Evolutionary conservation across 495 filamentous ascomycete species (phyloP), one percentile per base, ranked within the genome.

Genomic region (Lichina pygmaea): DNA sequence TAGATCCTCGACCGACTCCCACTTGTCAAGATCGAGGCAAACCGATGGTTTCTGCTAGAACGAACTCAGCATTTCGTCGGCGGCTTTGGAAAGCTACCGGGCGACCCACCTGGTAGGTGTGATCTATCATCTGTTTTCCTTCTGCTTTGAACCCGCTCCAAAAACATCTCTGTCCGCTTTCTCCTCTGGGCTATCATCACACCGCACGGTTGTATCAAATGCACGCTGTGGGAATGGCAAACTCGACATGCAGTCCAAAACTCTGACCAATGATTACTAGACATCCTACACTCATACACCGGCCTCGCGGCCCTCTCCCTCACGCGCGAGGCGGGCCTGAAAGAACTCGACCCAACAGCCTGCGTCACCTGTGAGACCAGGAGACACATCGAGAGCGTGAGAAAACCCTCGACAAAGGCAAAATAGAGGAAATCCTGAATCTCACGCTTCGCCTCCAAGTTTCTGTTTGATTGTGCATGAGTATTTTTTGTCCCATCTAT

Each of bases 261-360:
- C 24, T 39, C 36, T 39, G 36, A 39, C 13, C 2, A 11, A 2
- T 39, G 1, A 1, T 6, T 39, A 2, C 6, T 6, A 63, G 89
- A 97, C 60, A 68, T 94, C 30, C 75, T 92, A 51, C 89, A 97
- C 53, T 79, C 78, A 1, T 93, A 81, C 57, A 73, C 95, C 44
- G 89, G 86, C 4, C 68, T 95, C 36, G 75, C 84, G 0, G 75
- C 75, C 4, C 61, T 97, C 17, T 74, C 73, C 0, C 68, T 71
- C 11, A 68, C 83, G 58, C 67, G 67, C 8, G 72, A 81, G 64
- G 55, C 62, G 44, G 62, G 74, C 0, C 48, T 86, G 31, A 68
- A 65, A 33, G 51, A 53, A 15, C 61, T 83, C n/a, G 82, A 92
- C 57, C 62, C 78, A 9, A 65, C 66, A 7, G 56, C 86, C 38